Base-by-base conservation (phyloP, 139 green algal species). In the Ulvella scutata region DNA sequence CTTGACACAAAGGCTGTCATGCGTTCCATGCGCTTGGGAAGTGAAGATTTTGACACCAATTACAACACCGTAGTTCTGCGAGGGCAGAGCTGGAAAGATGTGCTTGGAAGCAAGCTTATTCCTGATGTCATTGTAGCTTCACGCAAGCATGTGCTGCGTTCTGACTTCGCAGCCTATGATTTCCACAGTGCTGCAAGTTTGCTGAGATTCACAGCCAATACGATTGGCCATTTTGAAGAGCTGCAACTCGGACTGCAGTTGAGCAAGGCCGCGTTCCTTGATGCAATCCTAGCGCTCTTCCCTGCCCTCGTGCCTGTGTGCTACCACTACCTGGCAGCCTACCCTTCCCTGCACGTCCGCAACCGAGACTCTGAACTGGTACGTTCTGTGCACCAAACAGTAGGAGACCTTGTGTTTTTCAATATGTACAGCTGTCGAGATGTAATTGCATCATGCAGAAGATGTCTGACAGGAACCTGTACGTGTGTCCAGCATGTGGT, bases 91-190 rank as follows among this genome's bases (percentile, higher is more conserved):
- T 67, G 51, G 51, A n/a, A 67, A 26, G 51, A 67, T 26, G 51
- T 67, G 51, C 51, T 67, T 67, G 51, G 51, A 6, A 67, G n/a
- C 13, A 36, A n/a, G 17, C 51, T 67, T 10, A 67, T 67, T 67
- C 51, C 51, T 34, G 51, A 67, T 67, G 51, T 67, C 51, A 67
- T 67, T 67, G 51, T 67, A 36, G 51, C 51, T 31, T 67, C 51
- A 67, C 10, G 51, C n/a, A n/a, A 67, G 51, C 51, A 67, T 67
- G 51, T 67, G 9, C 51, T 67, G 13, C 51, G 51, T 7, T 67
- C 51, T 36, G 51, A 67, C 20, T 67, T 67, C 20, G 51, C 51
- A 29, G 51, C 51, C 9, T 67, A 67, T 67, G 51, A 2, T 29
- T 67, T 67, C 17, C 6, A 67, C 33, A 67, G 51, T 26, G 51